These are phyloP conservation scores for Erysiphe neolycopersici DNA, from an alignment of 2,329 filamentous ascomycete genomes.

Conservation along the genomic window DNA sequence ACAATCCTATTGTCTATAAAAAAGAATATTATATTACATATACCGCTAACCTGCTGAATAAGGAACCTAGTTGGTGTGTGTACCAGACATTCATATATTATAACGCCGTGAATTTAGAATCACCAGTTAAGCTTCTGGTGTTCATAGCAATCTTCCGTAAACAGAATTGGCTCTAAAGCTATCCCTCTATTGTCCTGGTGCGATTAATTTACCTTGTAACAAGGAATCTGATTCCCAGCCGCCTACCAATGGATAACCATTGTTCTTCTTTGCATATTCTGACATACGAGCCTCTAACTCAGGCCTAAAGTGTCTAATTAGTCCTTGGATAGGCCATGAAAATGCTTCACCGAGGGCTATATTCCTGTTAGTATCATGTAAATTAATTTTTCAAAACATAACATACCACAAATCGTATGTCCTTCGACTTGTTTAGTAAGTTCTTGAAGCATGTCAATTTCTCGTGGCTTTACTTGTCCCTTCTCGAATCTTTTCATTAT, in stretches of 20 bases:
- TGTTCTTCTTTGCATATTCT: slow-evolving; percentile 45
- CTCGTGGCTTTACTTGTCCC: slow-evolving; percentile 62
- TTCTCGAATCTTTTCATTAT: slow-evolving; percentile 95
- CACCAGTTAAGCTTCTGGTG: too few species aligned
- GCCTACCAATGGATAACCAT: slow-evolving; percentile 54
- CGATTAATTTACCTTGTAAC: slow-evolving; percentile 57
- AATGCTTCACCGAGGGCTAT: slow-evolving; percentile 83
- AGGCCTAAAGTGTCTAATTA: slow-evolving; percentile 93
- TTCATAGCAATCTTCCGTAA: too few species aligned
- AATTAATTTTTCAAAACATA: neutral
- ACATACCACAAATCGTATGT: slow-evolving; percentile 85
- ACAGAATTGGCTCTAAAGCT: too few species aligned
- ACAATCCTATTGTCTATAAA: too few species aligned
- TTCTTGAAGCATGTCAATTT: slow-evolving; percentile 99
- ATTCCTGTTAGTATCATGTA: slow-evolving; percentile 3
- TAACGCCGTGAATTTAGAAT: too few species aligned
- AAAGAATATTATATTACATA: too few species aligned
- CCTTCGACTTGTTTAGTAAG: slow-evolving; percentile 98
- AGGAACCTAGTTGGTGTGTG: too few species aligned
- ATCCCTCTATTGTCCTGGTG: slow-evolving; percentile 54
- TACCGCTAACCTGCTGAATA: too few species aligned
- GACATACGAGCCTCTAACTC: slow-evolving; percentile 82
- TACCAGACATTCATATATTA: too few species aligned
- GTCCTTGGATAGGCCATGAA: slow-evolving; percentile 91
- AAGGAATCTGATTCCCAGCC: slow-evolving; percentile 58